Percentiles rank a stretch among this genome's conserved stretches.
Evolutionary conservation across 768 basidiomycete genomes (phyloP).

Genomic region (Agaricus blazei): DNA sequence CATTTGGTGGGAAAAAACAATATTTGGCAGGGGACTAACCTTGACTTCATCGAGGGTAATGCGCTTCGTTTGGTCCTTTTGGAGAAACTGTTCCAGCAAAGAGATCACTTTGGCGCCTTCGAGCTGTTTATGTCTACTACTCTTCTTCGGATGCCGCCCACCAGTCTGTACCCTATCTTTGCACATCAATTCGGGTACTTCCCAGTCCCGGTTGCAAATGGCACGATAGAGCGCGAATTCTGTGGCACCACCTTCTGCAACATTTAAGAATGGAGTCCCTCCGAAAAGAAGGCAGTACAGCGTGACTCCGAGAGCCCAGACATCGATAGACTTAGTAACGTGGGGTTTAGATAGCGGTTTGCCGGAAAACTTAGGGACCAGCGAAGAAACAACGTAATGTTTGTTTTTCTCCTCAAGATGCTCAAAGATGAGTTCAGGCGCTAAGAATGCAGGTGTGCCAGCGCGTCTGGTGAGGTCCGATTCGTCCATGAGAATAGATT

Average conservation of each 20-base stretch:
- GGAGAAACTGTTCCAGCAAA: constrained; percentile 69
- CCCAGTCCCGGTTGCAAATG: constrained; percentile 76
- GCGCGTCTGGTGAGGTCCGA: constrained; percentile 86
- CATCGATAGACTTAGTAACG: constrained; percentile 91
- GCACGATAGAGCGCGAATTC: constrained; percentile 78
- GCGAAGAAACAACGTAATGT: constrained; percentile 18
- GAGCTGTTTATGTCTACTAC: constrained; percentile 15
- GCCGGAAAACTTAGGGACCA: constrained; percentile 22
- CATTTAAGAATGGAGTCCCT: constrained; percentile 61
- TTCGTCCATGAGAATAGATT: constrained; percentile 75
- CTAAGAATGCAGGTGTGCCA: constrained; percentile 93
- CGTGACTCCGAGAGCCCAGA: constrained; percentile 97
- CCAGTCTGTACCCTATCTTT: constrained; percentile 60
- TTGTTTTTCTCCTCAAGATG: constrained; percentile 32
- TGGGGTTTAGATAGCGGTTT: constrained; percentile 19
- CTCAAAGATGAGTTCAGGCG: constrained; percentile 89
- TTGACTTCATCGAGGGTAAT: constrained; percentile 82
- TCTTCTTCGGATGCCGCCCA: constrained; percentile 40
- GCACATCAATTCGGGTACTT: constrained; percentile 66
- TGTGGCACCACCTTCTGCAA: constrained; percentile 21
- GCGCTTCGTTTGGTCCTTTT: constrained; percentile 72
- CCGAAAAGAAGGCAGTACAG: constrained; percentile 94
- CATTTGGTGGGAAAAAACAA: not conserved
- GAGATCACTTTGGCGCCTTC: constrained; percentile 63
- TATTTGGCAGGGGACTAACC: constrained; percentile 29